Base-by-base conservation (phyloP, 371 early-diverging fungal genomes). In the Phascolomyces articulosus region DNA sequence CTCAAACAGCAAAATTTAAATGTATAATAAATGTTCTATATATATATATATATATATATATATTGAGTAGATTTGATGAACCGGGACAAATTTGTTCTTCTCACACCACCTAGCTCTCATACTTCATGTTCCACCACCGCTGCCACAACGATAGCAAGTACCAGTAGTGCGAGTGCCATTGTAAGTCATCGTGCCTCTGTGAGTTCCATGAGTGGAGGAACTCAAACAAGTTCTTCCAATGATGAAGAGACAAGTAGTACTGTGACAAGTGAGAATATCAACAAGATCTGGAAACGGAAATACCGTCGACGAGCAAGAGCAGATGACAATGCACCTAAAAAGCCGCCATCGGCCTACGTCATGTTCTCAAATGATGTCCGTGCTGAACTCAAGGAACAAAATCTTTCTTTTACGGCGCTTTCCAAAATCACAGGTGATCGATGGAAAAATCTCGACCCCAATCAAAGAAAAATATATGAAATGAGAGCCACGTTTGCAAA, bases 301-400 rank as follows among this genome's bases (percentile, higher is more conserved):
- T 85, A 86, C 56, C 72, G 78, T 29, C 70, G 86, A 20, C 84
- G 81, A 60, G 78, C 86, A 0, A 85, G 82, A 58, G 68, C 79
- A 15, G 86, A 86, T 59, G 66, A 72, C 13, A 82, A 83, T 38
- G 85, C 80, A 15, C 86, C 86, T 7, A 47, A 72, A 24, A 85
- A 83, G 34, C 86, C 86, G 15, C 73, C 75, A 16, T 85, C 86
- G 3, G 86, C 86, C 0, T 86, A 86, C 68, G 85, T 86, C 21
- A 79, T 82, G 78, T 86, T 83, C 62, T 79, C 83, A 11, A 82
- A 82, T 40, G 64, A 77, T 24, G 71, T 85, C 15, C 71, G 86
- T 15, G 75, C 73, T 16, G 84, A 83, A 61, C 53, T 80, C 9
- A 72, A 76, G 26, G 67, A 77, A 13, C 68, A 79, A 20, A 78